Evolutionary conservation across 768 basidiomycete species (phyloP), one percentile per base, ranked within the genome.

Genomic region (Calocera viscosa): DNA sequence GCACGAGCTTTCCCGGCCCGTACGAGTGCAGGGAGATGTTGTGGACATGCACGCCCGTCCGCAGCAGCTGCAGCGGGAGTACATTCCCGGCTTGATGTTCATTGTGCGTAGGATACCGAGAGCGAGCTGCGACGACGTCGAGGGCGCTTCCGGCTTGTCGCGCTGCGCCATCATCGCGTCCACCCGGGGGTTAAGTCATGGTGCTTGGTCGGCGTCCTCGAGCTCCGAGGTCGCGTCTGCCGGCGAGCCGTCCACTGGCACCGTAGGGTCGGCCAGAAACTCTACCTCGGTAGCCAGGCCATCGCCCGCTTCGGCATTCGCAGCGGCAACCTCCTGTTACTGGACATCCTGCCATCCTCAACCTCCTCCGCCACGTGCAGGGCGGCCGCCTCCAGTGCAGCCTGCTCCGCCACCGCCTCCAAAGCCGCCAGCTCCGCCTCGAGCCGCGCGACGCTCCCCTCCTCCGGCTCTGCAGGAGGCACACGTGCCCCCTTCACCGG

Each of bases 21-120:
- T 82, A 76, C 0, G 90, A 86, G 40, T 83, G 79, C 66, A 97
- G 85, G 0, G 90, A 80, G 69, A 99, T 82, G 72, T 83, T 88
- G 81, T 97, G 94, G 68, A 98, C 85, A 74, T 89, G 82, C 10
- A 94, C 96, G 84, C 80, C 94, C n/a, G 89, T 83, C 1, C 96
- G 96, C 69, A 98, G 91, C 69, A 96, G 85, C 49, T 86, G 86
- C 53, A 99, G 79, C 0, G 91, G 94, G 16, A 99, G 85, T 64
- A 94, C 93, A 73, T 98, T 97, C 53, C 96, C 96, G 0, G 90
- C 73, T 89, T 89, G 75, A 97, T 77, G 1, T 91, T 91, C 73
- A 86, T 77, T 0, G 89, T 84, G 28, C 94, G 89, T 34, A 97
- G 83, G 38, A 92, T 79, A 78, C 93, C 91, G 34, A 94, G 77